phyloP scores from a whole-genome alignment of 371 early-diverging fungal species.

The Mucor racemosus region DNA sequence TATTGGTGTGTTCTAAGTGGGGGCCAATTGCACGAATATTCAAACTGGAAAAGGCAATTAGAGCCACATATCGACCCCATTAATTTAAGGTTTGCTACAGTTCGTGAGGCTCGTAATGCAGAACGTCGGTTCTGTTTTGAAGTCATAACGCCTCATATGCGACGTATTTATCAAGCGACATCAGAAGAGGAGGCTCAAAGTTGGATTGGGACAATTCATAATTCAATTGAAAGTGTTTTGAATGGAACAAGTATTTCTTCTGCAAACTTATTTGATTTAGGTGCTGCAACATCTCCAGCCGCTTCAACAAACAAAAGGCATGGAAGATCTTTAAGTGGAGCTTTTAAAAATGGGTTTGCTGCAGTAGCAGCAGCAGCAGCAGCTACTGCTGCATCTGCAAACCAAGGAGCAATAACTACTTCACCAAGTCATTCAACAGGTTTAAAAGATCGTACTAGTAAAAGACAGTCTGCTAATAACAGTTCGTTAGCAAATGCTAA shows the following conservation, averaged over 20 bases:
- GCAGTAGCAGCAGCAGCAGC: conserved; percentile 11
- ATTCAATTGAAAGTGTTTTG: conserved; percentile 70
- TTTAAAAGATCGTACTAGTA: conserved; percentile 6
- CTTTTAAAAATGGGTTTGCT: conserved; percentile 25
- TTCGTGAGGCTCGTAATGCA: conserved; percentile 72
- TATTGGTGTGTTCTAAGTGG: conserved; percentile 75
- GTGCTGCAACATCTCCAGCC: neutral
- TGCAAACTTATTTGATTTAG: conserved; percentile 16
- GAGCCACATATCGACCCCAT: conserved; percentile 71
- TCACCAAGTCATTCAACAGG: conserved; percentile 26
- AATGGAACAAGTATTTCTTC: conserved; percentile 58
- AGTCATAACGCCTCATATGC: conserved; percentile 67
- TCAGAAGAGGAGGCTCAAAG: conserved; percentile 68
- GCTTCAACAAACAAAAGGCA: conserved; percentile 13
- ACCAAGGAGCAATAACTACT: neutral
- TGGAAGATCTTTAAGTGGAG: conserved; percentile 26
- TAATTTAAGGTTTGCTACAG: conserved; percentile 74
- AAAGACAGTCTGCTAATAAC: conserved; percentile 7
- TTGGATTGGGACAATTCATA: conserved; percentile 74
- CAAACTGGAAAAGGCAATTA: conserved; percentile 70
- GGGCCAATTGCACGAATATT: conserved; percentile 76
- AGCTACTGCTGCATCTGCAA: neutral
- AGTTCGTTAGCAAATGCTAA: neutral
- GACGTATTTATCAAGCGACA: conserved; percentile 76
- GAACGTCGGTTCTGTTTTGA: conserved; percentile 83